Conservation (phyloP, 192 early-diverging fungal species). For the Backusella liffmaniae region DNA sequence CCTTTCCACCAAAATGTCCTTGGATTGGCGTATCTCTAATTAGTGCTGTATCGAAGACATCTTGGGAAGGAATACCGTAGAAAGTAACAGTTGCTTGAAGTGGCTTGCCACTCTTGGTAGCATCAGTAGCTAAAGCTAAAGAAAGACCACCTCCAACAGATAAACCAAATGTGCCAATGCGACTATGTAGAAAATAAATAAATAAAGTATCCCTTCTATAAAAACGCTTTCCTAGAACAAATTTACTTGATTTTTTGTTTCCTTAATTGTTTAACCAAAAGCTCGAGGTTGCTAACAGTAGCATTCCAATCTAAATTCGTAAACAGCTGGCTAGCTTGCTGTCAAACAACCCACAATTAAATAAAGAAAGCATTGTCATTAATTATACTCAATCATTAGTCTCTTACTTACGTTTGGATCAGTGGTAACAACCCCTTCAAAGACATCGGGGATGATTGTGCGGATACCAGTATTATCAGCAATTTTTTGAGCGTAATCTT, state of each 20-base stretch:
- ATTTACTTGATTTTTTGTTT: conserved; percentile 26
- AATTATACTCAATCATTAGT: neutral
- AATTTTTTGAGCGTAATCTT: conserved; percentile 45
- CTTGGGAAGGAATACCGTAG: conserved; percentile 33
- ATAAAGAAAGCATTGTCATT: neutral
- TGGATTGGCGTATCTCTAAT: conserved; percentile 26
- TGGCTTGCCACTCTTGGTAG: conserved; percentile 20
- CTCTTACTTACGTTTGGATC: neutral
- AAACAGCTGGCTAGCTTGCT: conserved; percentile 50
- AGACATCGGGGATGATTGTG: conserved; percentile 46
- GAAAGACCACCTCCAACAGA: conserved; percentile 49
- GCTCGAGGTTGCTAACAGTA: conserved; percentile 25
- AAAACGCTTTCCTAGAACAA: neutral
- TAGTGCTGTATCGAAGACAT: conserved; percentile 20
- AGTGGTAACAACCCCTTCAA: conserved; percentile 33
- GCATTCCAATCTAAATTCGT: conserved; percentile 42
- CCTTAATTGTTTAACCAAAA: conserved; percentile 19
- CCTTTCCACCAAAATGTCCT: conserved; percentile 28
- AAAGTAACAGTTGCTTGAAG: conserved; percentile 32
- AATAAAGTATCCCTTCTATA: neutral
- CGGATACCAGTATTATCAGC: conserved; percentile 42
- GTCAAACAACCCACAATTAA: neutral
- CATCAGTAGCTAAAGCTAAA: conserved; percentile 38
- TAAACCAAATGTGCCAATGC: conserved; percentile 46
- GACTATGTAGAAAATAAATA: conserved; percentile 12